Percentiles rank a stretch among this genome's conserved stretches.
These are phyloP conservation scores for Deinandra increscens DNA, from an alignment of 129 eudicot species.

Conservation along the genomic window DNA sequence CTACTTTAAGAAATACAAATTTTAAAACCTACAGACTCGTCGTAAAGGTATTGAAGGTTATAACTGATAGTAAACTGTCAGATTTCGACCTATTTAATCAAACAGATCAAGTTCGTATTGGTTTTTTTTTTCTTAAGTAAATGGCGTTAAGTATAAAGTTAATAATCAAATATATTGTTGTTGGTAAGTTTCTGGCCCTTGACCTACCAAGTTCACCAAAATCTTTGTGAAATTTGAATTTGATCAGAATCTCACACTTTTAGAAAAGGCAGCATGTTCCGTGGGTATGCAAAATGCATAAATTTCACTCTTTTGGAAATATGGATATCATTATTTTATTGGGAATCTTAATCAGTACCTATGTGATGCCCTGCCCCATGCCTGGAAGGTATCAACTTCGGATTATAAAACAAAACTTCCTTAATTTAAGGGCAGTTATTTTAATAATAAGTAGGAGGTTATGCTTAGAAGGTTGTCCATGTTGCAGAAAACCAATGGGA, in stretches of 20 bases:
- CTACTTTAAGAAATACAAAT: too few species aligned
- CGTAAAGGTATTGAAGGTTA: too few species aligned
- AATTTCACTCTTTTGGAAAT: not conserved
- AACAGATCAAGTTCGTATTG: too few species aligned
- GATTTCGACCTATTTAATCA: too few species aligned
- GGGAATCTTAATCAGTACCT: not conserved
- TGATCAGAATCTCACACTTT: not conserved
- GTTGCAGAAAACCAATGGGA: not conserved
- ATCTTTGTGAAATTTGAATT: too few species aligned
- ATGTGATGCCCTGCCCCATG: slow-evolving; percentile 3
- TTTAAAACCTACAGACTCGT: too few species aligned
- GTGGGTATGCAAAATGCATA: not conserved
- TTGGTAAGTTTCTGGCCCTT: not conserved
- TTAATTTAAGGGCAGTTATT: not conserved
- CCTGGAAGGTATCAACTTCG: not conserved
- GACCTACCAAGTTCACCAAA: not conserved
- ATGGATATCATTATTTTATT: not conserved
- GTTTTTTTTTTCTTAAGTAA: too few species aligned
- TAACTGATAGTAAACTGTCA: too few species aligned
- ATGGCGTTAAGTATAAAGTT: too few species aligned
- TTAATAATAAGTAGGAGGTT: not conserved
- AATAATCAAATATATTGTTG: too few species aligned
- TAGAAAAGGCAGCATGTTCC: not conserved
- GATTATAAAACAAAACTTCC: not conserved
- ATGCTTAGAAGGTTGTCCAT: slow-evolving; percentile 9